Conservation (phyloP, 129 eudicot genomes). For the sunflower (Helianthus annuus) region HanXRQr2.0-SUNRISE NC_035442.2:23087525-23088024, state of each 20-base stretch:
- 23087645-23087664: neutral
- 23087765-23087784: constrained; percentile 73
- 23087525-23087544: constrained; percentile 83
- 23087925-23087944: neutral
- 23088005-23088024: neutral
- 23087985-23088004: neutral
- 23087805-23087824: constrained; percentile 5
- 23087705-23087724: constrained; percentile 51
- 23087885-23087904: too few species aligned
- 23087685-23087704: constrained; percentile 57
- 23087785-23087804: constrained; percentile 58
- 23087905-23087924: neutral
- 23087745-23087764: constrained; percentile 73
- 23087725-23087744: constrained; percentile 83
- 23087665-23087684: neutral
- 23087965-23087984: neutral
- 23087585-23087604: constrained; percentile 74
- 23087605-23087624: constrained; percentile 5
- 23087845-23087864: constrained; percentile 1
- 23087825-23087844: neutral
- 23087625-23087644: constrained; percentile 9
- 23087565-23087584: constrained; percentile 89
- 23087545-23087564: constrained; percentile 45
- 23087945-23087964: neutral
- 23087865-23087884: too few species aligned